Percentiles rank a stretch among this genome's conserved stretches.
Evolutionary conservation across 2,329 filamentous ascomycete species (phyloP).

Genomic region (Westerdykella aurantiaca): DNA sequence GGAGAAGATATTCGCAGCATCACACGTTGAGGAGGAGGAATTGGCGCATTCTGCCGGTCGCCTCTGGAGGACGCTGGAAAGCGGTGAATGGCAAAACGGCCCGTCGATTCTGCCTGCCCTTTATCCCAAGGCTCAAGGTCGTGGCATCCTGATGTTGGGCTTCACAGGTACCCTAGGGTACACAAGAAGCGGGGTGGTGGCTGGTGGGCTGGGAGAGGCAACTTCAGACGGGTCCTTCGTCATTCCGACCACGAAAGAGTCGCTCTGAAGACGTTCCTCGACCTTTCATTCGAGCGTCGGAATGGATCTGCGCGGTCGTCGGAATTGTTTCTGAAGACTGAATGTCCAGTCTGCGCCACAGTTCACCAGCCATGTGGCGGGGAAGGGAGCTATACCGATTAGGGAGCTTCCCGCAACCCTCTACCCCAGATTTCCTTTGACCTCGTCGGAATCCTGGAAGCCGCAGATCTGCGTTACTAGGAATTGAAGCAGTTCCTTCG

Average conservation of each 20-base stretch:
- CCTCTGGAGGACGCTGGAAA: slow-evolving; percentile 14
- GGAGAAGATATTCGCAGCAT: slow-evolving; percentile 5
- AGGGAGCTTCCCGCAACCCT: slow-evolving; percentile 6
- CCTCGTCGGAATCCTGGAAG: not conserved
- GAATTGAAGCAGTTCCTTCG: slow-evolving; percentile 10
- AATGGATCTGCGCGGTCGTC: slow-evolving; percentile 1
- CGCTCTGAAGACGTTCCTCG: not conserved
- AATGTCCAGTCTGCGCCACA: not conserved
- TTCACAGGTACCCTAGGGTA: not conserved
- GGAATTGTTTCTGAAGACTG: slow-evolving; percentile 8
- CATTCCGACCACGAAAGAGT: slow-evolving; percentile 3
- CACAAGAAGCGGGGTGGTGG: slow-evolving; percentile 8
- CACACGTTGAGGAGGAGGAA: slow-evolving; percentile 19
- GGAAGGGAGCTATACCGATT: slow-evolving; percentile 12
- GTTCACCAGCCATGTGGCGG: not conserved
- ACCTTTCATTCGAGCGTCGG: not conserved
- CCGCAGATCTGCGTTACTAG: slow-evolving; percentile 6
- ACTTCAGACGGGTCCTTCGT: slow-evolving; percentile 10
- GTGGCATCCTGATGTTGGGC: not conserved
- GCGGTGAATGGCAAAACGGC: slow-evolving; percentile 35
- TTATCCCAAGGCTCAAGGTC: slow-evolving; percentile 12
- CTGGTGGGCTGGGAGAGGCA: slow-evolving; percentile 10
- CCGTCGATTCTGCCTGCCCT: slow-evolving; percentile 33
- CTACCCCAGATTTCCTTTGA: not conserved
- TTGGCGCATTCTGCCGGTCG: slow-evolving; percentile 27